Evolutionary conservation across 164 flowering plant genomes (phyloP).

Genomic region (Macadamia integrifolia): DNA sequence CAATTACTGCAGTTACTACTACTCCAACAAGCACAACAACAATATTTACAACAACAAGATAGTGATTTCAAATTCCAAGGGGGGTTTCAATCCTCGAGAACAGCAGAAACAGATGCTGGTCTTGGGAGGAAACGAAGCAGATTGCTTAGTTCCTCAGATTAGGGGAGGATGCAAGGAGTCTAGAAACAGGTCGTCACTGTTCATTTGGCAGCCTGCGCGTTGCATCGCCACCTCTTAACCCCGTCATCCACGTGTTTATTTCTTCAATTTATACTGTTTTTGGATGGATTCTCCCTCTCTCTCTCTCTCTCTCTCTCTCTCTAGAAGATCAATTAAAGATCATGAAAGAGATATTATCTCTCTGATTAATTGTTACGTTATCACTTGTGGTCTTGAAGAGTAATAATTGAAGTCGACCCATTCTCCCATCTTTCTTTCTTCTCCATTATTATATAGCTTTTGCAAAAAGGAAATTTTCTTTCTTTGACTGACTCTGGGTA

Average conservation of each 20-base stretch:
- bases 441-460: neutral
- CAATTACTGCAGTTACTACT: neutral
- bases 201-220: slow-evolving; percentile 44
- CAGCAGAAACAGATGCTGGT: slow-evolving; percentile 25
- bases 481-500: neutral
- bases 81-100: neutral
- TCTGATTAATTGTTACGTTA: too few species aligned
- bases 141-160: slow-evolving; percentile 20
- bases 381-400: too few species aligned
- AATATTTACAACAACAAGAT: slow-evolving; percentile 4
- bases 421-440: too few species aligned
- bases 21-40: slow-evolving; percentile 7
- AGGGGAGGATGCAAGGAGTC: slow-evolving; percentile 55
- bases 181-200: slow-evolving; percentile 33
- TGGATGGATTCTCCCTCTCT: neutral
- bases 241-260: neutral
- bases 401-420: too few species aligned
- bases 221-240: slow-evolving; percentile 74
- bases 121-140: slow-evolving; percentile 28
- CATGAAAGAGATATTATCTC: too few species aligned
- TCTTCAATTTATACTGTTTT: neutral
- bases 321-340: too few species aligned
- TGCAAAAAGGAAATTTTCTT: neutral
- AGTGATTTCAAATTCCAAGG: neutral
- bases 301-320: neutral